A percentile compares a stretch with the other conserved stretches of the same genome.
Evolutionary conservation across 441 rosid species (phyloP).

Genomic region (Euphorbia schlechtendalii): DNA sequence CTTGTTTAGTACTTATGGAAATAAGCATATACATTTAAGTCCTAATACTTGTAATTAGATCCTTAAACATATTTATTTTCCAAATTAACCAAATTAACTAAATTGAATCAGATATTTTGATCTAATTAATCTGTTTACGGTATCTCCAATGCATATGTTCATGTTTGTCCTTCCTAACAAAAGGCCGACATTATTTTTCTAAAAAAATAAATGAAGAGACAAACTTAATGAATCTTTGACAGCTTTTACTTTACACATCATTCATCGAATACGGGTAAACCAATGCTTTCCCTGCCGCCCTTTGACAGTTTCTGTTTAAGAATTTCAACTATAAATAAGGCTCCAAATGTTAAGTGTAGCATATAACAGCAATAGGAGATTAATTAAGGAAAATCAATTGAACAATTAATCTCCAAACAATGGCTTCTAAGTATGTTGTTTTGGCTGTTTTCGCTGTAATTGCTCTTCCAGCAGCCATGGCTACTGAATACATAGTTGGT

Average conservation of each 20-base stretch:
- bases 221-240: neutral
- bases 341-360: neutral
- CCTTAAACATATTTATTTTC: too few species aligned
- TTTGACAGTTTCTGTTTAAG: neutral
- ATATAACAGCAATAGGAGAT: neutral
- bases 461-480: constrained; percentile 29
- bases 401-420: constrained; percentile 5
- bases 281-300: neutral
- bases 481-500: constrained; percentile 30
- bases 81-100: too few species aligned
- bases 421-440: constrained; percentile 24
- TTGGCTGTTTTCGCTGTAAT: constrained; percentile 21
- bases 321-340: constrained; percentile 5
- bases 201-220: too few species aligned
- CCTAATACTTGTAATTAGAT: too few species aligned
- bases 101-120: too few species aligned
- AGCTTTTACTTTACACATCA: neutral
- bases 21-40: too few species aligned
- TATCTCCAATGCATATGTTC: too few species aligned
- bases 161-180: too few species aligned
- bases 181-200: too few species aligned
- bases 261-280: neutral
- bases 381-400: neutral
- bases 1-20: too few species aligned
- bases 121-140: too few species aligned